phyloP scores from a whole-genome alignment of 768 basidiomycete genomes.

The Hortiboletus flavorubellus region DNA sequence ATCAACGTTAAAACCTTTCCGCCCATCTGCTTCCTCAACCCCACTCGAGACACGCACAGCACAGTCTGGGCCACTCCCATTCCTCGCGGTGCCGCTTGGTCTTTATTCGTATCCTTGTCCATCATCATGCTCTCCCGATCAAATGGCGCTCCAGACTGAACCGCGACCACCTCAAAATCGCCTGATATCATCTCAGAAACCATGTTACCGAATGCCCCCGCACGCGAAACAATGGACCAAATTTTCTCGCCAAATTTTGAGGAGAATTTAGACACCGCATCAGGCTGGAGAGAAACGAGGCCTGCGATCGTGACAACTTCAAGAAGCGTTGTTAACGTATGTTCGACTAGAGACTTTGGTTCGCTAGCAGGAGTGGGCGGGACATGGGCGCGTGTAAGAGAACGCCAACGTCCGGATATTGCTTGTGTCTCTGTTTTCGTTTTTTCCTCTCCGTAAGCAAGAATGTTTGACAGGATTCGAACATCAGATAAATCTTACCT shows the following conservation, averaged over 20 bases:
- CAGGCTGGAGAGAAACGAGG: not conserved
- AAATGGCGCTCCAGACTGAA: not conserved
- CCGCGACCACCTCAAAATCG: not conserved
- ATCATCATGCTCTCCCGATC: not conserved
- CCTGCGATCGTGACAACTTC: not conserved
- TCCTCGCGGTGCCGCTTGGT: not conserved
- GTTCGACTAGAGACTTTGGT: not conserved
- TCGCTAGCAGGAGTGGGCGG: not conserved
- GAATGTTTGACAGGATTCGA: too few species aligned
- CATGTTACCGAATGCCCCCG: not conserved
- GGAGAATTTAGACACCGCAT: not conserved
- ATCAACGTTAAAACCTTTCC: not conserved
- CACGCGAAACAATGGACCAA: not conserved
- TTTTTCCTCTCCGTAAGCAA: too few species aligned
- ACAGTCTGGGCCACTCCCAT: not conserved
- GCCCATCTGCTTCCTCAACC: not conserved
- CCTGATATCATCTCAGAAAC: constrained; percentile 1
- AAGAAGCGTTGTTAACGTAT: not conserved
- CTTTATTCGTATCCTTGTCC: not conserved
- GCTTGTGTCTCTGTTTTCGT: not conserved
- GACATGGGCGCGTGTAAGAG: not conserved
- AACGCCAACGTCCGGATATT: not conserved
- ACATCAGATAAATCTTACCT: not conserved
- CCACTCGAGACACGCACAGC: not conserved
- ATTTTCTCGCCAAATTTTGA: not conserved